phyloP scores from a whole-genome alignment of 768 basidiomycete species.

The Leccinum rimulosum region DNA sequence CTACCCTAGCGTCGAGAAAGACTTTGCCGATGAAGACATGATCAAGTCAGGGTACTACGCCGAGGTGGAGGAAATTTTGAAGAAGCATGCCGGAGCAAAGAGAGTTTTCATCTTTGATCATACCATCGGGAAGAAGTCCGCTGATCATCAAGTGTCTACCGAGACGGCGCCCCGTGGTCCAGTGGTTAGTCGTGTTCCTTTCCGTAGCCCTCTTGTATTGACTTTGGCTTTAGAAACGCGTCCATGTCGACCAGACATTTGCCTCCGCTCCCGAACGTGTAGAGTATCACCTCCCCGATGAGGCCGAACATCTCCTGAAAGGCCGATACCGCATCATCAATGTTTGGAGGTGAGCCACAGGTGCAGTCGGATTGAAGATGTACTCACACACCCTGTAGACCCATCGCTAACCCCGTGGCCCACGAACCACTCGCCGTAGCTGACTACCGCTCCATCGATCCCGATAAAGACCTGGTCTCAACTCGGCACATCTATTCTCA shows the following conservation, averaged over 20 bases:
- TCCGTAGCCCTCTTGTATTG: not conserved
- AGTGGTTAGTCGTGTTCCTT: slow-evolving; percentile 31
- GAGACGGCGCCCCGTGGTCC: slow-evolving; percentile 26
- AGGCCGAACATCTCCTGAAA: slow-evolving; percentile 11
- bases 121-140: slow-evolving; percentile 35
- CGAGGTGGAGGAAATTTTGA: slow-evolving; percentile 43
- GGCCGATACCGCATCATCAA: slow-evolving; percentile 45
- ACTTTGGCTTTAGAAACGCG: slow-evolving; percentile 11
- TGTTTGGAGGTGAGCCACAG: slow-evolving; percentile 36
- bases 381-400: not conserved
- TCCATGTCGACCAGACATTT: not conserved
- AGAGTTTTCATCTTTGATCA: slow-evolving; percentile 45
- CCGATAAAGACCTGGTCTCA: not conserved
- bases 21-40: slow-evolving; percentile 38
- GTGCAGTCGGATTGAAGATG: not conserved
- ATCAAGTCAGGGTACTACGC: slow-evolving; percentile 40
- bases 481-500: not conserved
- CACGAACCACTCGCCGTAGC: not conserved
- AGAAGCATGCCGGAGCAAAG: slow-evolving; percentile 37
- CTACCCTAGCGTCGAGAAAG: slow-evolving; percentile 34
- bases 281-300: not conserved
- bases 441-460: not conserved
- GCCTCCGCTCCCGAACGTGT: not conserved
- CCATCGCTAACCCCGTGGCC: not conserved
- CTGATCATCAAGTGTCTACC: not conserved